phyloP scores from a whole-genome alignment of 2,329 filamentous ascomycete genomes.

The Rhytidhysteron rufulum region DNA sequence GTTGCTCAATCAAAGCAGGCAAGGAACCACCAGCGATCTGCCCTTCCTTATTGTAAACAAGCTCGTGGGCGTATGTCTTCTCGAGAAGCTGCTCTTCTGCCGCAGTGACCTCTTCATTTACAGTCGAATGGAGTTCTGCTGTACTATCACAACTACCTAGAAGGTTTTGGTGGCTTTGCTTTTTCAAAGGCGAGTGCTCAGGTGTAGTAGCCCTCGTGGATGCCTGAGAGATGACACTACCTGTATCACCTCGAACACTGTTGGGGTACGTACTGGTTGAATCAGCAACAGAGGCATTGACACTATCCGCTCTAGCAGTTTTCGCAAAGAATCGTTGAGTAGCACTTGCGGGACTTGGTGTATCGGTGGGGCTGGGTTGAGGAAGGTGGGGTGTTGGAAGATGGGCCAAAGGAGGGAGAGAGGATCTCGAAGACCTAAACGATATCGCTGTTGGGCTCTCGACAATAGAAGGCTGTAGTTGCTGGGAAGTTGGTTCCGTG shows the following conservation, averaged over 20 bases:
- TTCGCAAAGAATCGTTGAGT: slow-evolving; percentile 26
- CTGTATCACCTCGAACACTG: slow-evolving; percentile 70
- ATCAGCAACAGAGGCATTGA: slow-evolving; percentile 71
- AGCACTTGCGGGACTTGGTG: slow-evolving; percentile 32
- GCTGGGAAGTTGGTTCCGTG: slow-evolving; percentile 19
- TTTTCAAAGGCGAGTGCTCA: slow-evolving; percentile 55
- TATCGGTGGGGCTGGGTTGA: slow-evolving; percentile 22
- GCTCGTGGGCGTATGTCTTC: slow-evolving; percentile 85
- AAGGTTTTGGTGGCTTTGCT: slow-evolving; percentile 57
- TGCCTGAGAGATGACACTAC: slow-evolving; percentile 72
- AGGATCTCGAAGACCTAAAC: slow-evolving; percentile 48
- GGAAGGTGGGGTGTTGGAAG: slow-evolving; percentile 24
- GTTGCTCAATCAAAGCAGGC: slow-evolving; percentile 84
- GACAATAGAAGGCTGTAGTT: slow-evolving; percentile 15
- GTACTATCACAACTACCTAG: slow-evolving; percentile 62
- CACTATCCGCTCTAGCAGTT: slow-evolving; percentile 51
- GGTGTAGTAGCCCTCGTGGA: slow-evolving; percentile 89
- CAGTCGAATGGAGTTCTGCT: slow-evolving; percentile 58
- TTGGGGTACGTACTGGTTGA: slow-evolving; percentile 76
- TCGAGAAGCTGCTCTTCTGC: slow-evolving; percentile 82
- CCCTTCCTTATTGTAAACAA: slow-evolving; percentile 91
- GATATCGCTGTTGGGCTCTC: slow-evolving; percentile 33
- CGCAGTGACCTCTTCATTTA: slow-evolving; percentile 74
- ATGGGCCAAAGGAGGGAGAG: slow-evolving; percentile 37
- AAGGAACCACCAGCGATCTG: slow-evolving; percentile 91